Evolutionary conservation across 257 asterid genomes (phyloP).

Genomic region (Craterostigma plantagineum): DNA sequence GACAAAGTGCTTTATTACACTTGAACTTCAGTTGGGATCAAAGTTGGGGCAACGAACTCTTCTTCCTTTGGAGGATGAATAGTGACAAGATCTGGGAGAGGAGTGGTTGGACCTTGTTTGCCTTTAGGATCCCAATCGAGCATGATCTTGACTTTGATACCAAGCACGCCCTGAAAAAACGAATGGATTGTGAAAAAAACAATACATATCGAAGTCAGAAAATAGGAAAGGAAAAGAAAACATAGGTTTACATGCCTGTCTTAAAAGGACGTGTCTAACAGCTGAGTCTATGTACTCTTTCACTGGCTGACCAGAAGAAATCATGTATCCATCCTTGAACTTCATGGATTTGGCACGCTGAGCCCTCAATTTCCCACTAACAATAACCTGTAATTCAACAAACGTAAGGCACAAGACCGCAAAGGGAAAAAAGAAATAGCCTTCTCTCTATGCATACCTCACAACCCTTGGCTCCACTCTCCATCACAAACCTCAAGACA

Average conservation of each 20-base stretch:
- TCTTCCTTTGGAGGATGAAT: constrained; percentile 56
- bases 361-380: constrained; percentile 51
- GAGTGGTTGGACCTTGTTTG: constrained; percentile 38
- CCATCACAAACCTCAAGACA: constrained; percentile 40
- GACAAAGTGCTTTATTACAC: constrained; percentile 1
- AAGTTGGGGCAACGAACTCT: constrained; percentile 14
- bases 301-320: constrained; percentile 57
- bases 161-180: constrained; percentile 35
- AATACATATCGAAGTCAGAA: background rate
- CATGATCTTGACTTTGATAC: constrained; percentile 56
- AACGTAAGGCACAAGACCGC: too few relatives aligned
- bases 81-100: constrained; percentile 41
- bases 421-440: background rate
- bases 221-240: background rate
- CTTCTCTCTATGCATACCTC: constrained; percentile 20
- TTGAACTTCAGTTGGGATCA: constrained; percentile 16
- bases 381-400: constrained; percentile 27
- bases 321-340: constrained; percentile 57
- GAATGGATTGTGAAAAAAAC: background rate
- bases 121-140: constrained; percentile 56
- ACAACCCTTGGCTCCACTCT: constrained; percentile 53
- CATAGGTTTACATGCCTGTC: constrained; percentile 21
- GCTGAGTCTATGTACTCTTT: constrained; percentile 48
- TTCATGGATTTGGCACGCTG: constrained; percentile 51
- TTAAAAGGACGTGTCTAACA: constrained; percentile 43